phyloP scores from a whole-genome alignment of 352 stramenopile species.

The Pythium apleroticum region DNA sequence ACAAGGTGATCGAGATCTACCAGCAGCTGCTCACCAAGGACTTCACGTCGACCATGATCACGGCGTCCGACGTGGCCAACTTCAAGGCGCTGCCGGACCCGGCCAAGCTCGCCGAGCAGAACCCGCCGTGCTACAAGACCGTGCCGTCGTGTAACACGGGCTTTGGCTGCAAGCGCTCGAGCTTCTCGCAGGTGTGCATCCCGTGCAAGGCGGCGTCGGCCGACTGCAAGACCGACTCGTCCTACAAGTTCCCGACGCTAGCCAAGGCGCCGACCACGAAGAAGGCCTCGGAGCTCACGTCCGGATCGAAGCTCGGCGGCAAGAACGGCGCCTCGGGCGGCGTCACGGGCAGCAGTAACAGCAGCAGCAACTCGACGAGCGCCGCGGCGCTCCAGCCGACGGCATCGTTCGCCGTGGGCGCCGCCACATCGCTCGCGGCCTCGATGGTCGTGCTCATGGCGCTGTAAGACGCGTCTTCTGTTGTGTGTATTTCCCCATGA shows the following conservation, averaged over 20 bases:
- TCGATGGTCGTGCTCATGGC: not conserved
- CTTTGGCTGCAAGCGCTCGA: slow-evolving; percentile 61
- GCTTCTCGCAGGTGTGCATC: slow-evolving; percentile 76
- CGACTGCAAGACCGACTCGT: slow-evolving; percentile 40
- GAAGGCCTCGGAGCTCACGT: slow-evolving; percentile 20
- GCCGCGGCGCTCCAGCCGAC: not conserved
- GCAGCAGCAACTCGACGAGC: slow-evolving; percentile 8
- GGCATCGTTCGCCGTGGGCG: not conserved
- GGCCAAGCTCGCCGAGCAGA: slow-evolving; percentile 41
- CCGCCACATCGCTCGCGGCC: not conserved
- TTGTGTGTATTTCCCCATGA: not conserved
- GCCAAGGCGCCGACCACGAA: slow-evolving; percentile 42
- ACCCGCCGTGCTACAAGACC: slow-evolving; percentile 75
- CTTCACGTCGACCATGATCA: slow-evolving; percentile 48
- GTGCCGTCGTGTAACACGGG: slow-evolving; percentile 46
- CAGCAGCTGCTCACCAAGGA: slow-evolving; percentile 29
- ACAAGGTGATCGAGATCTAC: slow-evolving; percentile 55
- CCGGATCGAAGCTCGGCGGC: slow-evolving; percentile 24
- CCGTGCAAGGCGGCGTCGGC: slow-evolving; percentile 39
- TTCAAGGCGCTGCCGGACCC: slow-evolving; percentile 54
- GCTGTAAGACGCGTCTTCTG: slow-evolving; percentile 1
- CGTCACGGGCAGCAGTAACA: slow-evolving; percentile 1
- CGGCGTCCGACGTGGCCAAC: slow-evolving; percentile 29
- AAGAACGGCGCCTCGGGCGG: slow-evolving; percentile 16
- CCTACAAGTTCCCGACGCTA: slow-evolving; percentile 63